Evolutionary conservation across 2,329 filamentous ascomycete species (phyloP).

Genomic region (Hymenoscyphus fraxineus): DNA sequence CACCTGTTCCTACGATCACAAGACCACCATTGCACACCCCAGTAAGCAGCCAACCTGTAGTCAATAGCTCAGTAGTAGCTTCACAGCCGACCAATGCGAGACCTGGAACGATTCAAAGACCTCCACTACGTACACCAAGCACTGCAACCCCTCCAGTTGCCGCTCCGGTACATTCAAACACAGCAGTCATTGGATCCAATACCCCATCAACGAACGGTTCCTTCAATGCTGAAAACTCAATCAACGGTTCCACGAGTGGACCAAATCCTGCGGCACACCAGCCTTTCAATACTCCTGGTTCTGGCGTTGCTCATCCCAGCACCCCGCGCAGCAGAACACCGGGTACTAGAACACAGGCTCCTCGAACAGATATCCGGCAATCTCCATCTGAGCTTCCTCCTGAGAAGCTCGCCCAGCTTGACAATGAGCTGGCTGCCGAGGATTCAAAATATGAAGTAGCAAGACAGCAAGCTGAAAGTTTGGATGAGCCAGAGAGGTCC

Average conservation of each 20-base stretch:
- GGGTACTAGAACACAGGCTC: constrained; percentile 7
- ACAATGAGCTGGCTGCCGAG: constrained; percentile 23
- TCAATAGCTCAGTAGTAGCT: constrained; percentile 1
- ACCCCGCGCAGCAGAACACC: not conserved
- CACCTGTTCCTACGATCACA: not conserved
- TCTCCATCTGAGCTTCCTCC: constrained; percentile 26
- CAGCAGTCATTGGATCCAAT: not conserved
- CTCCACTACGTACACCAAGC: constrained; percentile 7
- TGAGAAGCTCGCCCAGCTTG: constrained; percentile 19
- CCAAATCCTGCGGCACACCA: not conserved
- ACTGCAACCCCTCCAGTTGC: not conserved
- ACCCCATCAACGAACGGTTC: not conserved
- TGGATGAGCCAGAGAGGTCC: constrained; percentile 12
- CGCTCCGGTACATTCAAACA: not conserved
- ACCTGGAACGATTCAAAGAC: constrained; percentile 10
- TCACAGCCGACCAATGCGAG: constrained; percentile 17
- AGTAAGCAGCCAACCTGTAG: not conserved
- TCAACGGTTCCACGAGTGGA: not conserved
- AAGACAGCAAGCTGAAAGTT: constrained; percentile 13
- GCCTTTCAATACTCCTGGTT: not conserved
- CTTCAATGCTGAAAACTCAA: not conserved
- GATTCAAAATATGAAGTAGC: constrained; percentile 17
- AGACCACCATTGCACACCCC: constrained; percentile 2
- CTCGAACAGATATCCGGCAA: constrained; percentile 16
- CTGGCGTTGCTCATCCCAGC: not conserved